Evolutionary conservation across 805 yeast species (phyloP).

Genomic region (Starmerella geochares): DNA sequence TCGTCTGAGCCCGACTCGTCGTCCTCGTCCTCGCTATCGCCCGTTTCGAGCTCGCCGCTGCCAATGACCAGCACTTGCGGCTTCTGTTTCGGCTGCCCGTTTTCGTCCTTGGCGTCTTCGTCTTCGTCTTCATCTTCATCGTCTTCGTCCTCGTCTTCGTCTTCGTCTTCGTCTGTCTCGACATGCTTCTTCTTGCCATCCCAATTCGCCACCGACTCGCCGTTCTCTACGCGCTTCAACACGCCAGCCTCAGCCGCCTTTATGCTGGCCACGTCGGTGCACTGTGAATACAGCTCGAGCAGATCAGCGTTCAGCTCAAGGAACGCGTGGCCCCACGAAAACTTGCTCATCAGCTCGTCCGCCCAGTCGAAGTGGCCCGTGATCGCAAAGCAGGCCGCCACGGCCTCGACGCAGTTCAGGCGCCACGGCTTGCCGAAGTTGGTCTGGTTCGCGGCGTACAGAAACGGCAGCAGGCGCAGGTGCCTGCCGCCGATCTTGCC

Average conservation of each 20-base stretch:
- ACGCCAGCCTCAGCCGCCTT: conserved; percentile 62
- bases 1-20: conserved; percentile 12
- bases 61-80: conserved; percentile 22
- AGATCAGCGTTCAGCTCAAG: conserved; percentile 72
- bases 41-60: conserved; percentile 24
- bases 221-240: conserved; percentile 37
- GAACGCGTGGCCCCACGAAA: conserved; percentile 90
- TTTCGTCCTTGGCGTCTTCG: conserved; percentile 28
- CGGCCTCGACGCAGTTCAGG: conserved; percentile 90
- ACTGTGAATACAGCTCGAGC: conserved; percentile 58
- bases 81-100: conserved; percentile 25
- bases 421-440: conserved; percentile 96
- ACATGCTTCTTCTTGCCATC: conserved; percentile 17
- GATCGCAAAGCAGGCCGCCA: conserved; percentile 93
- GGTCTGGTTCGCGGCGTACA: conserved; percentile 94
- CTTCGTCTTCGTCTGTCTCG: conserved; percentile 32
- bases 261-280: conserved; percentile 73
- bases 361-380: conserved; percentile 92
- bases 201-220: conserved; percentile 23
- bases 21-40: conserved; percentile 14
- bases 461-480: conserved; percentile 78
- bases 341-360: conserved; percentile 56
- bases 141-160: conserved; percentile 27
- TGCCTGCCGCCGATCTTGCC: conserved; percentile 80
- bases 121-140: conserved; percentile 30